phyloP scores from a whole-genome alignment of 352 stramenopile species.

The Thraustochytrium striatum region DNA sequence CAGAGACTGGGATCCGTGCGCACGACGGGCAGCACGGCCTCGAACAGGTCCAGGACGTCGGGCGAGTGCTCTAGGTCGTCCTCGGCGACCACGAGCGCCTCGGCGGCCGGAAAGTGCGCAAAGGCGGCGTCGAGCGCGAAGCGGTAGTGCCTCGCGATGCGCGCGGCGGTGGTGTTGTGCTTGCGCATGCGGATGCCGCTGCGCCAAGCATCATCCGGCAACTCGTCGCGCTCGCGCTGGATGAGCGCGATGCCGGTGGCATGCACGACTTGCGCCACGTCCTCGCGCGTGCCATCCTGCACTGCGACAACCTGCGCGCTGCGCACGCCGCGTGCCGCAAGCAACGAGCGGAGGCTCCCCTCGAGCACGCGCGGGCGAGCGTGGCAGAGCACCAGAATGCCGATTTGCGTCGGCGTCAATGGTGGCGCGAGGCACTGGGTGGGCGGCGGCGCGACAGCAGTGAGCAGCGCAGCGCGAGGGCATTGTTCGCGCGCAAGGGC shows the following conservation, averaged over 20 bases:
- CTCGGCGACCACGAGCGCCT: slow-evolving; percentile 52
- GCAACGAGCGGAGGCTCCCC: slow-evolving; percentile 20
- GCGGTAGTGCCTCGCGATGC: slow-evolving; percentile 56
- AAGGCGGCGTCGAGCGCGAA: slow-evolving; percentile 53
- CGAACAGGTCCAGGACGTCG: slow-evolving; percentile 53
- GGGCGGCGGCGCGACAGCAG: too few relatives aligned
- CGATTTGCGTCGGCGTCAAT: too few relatives aligned
- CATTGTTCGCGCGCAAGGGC: too few relatives aligned
- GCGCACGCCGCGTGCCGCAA: neutral
- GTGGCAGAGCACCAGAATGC: slow-evolving; percentile 47
- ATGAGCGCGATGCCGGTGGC: slow-evolving; percentile 23
- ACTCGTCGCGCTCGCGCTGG: neutral
- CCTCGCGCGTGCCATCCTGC: slow-evolving; percentile 16
- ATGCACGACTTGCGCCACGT: slow-evolving; percentile 15
- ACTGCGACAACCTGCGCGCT: neutral
- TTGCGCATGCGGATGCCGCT: neutral
- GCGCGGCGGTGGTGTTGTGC: slow-evolving; percentile 13
- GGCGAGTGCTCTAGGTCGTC: slow-evolving; percentile 50
- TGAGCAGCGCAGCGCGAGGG: too few relatives aligned
- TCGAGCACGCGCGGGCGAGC: slow-evolving; percentile 7
- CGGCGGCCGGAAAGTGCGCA: slow-evolving; percentile 9
- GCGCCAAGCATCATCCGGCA: neutral
- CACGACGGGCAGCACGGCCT: slow-evolving; percentile 6
- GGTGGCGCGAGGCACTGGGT: too few relatives aligned
- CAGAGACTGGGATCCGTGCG: slow-evolving; percentile 53